Percentiles rank a stretch among this genome's conserved stretches.
Conservation (phyloP, 208 protist species). For the Tritrichomonas foetus region DNA sequence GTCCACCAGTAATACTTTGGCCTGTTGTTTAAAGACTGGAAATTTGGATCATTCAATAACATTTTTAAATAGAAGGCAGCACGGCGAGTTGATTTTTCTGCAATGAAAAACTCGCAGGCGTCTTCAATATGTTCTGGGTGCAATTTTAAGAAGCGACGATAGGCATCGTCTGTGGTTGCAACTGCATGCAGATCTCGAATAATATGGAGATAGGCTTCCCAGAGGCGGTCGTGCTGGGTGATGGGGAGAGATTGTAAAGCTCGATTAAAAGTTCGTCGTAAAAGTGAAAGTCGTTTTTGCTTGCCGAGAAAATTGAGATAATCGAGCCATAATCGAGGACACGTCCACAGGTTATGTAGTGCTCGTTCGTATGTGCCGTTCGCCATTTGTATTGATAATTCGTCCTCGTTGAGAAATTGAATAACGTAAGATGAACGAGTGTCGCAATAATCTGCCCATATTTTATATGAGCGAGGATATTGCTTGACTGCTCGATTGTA, state of each 20-base stretch:
- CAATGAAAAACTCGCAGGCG: not conserved
- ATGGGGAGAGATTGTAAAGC: conserved; percentile 28
- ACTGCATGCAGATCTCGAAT: not conserved
- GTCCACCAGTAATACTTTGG: not conserved
- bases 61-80: not conserved
- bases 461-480: conserved; percentile 35
- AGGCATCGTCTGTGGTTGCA: not conserved
- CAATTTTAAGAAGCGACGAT: not conserved
- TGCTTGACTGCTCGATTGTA: not conserved
- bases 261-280: not conserved
- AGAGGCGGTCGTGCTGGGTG: conserved; percentile 29
- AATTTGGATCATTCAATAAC: not conserved
- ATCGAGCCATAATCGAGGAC: conserved; percentile 17
- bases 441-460: conserved; percentile 15
- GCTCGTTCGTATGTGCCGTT: not conserved
- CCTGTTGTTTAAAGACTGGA: not conserved
- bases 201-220: not conserved
- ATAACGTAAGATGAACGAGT: not conserved
- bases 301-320: conserved; percentile 12
- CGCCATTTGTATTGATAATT: not conserved
- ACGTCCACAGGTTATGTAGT: not conserved
- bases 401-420: not conserved
- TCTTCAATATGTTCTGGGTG: conserved; percentile 36
- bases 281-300: not conserved
- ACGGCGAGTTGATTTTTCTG: not conserved